These are phyloP conservation scores for Populus trichocarpa DNA, from an alignment of 441 rosid species.

Conservation along the genomic window DNA sequence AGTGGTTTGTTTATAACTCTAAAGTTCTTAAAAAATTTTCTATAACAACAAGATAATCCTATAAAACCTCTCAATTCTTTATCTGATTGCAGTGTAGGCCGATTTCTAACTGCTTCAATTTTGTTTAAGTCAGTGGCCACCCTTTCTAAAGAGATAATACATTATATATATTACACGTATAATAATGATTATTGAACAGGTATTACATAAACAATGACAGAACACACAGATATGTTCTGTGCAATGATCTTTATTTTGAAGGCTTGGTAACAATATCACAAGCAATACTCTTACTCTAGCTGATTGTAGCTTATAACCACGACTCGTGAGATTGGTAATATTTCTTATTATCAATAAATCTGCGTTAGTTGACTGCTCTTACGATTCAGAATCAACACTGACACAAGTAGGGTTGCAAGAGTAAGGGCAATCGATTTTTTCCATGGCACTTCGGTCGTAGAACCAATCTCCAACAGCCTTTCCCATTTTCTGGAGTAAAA, in stretches of 20 bases:
- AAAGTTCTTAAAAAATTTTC: too few relatives aligned
- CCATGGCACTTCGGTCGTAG: conserved; percentile 48
- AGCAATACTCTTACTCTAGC: background rate
- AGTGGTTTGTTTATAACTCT: too few relatives aligned
- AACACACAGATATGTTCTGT: background rate
- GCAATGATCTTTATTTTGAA: background rate
- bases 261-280: background rate
- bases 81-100: too few relatives aligned
- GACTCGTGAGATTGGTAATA: background rate
- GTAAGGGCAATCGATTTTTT: conserved; percentile 78
- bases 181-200: too few relatives aligned
- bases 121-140: too few relatives aligned
- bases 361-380: background rate
- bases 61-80: too few relatives aligned
- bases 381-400: conserved; percentile 25
- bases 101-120: too few relatives aligned
- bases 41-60: too few relatives aligned
- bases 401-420: conserved; percentile 91
- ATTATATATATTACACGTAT: background rate
- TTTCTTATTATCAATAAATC: background rate
- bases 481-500: conserved; percentile 66
- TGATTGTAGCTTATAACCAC: background rate
- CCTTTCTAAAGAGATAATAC: too few relatives aligned
- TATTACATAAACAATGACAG: background rate
- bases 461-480: conserved; percentile 96